Percentiles rank a stretch among this genome's conserved stretches.
Conservation (phyloP, 202 grass and related monocot genomes). For the Schoenoplectus tabernaemontani region DNA sequence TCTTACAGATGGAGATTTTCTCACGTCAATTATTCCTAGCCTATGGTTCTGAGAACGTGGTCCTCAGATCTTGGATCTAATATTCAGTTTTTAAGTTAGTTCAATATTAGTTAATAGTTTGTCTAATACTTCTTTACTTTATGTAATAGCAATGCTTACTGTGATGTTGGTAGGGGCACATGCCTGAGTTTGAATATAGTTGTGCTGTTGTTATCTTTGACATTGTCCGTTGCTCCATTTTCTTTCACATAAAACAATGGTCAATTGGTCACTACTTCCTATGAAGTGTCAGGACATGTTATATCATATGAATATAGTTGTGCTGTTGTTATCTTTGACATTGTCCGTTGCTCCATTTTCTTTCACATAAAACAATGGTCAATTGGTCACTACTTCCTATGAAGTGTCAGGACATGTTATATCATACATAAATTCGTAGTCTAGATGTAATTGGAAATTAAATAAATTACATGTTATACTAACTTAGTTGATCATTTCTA, state of each 20-base stretch:
- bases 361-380: conserved; percentile 10
- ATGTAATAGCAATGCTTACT: not conserved
- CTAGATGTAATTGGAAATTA: not conserved
- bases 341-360: not conserved
- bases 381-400: not conserved
- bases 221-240: not conserved
- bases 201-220: not conserved
- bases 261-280: not conserved
- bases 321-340: not conserved
- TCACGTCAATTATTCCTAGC: not conserved
- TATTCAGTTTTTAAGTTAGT: not conserved
- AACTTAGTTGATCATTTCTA: not conserved
- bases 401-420: not conserved
- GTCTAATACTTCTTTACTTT: not conserved
- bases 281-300: not conserved
- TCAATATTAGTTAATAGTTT: not conserved
- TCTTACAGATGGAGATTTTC: not conserved
- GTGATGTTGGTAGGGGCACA: not conserved
- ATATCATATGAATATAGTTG: not conserved
- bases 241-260: conserved; percentile 4
- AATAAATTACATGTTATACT: not conserved
- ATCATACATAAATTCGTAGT: not conserved
- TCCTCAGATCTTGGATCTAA: conserved; percentile 3
- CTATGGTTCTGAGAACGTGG: not conserved
- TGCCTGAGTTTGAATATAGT: not conserved